phyloP scores from a whole-genome alignment of 2,329 filamentous ascomycete species.

The Didymella glomerata region DNA sequence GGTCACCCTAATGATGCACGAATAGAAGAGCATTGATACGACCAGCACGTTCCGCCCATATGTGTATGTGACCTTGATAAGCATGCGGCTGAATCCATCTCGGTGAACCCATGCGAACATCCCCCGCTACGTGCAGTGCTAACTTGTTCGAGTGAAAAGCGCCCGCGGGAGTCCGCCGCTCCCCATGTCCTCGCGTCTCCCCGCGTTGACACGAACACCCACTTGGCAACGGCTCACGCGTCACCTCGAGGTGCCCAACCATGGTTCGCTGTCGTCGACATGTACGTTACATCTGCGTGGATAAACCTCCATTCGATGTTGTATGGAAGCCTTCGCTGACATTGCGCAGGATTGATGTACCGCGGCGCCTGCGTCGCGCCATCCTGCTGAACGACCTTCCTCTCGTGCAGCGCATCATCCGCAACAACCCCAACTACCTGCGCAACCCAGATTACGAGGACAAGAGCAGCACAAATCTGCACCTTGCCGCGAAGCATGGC shows the following conservation, averaged over 20 bases:
- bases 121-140: conserved; percentile 22
- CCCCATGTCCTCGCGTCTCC: conserved; percentile 24
- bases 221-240: conserved; percentile 18
- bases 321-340: not conserved
- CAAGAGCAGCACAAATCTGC: conserved; percentile 83
- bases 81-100: conserved; percentile 1
- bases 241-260: conserved; percentile 21
- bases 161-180: conserved; percentile 28
- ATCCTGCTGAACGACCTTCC: conserved; percentile 77
- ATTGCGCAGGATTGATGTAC: conserved; percentile 73
- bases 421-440: conserved; percentile 73
- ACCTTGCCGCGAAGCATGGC: conserved; percentile 79
- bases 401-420: conserved; percentile 79
- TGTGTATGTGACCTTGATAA: not conserved
- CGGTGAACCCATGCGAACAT: conserved; percentile 28
- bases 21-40: conserved; percentile 26
- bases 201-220: conserved; percentile 19
- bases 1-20: conserved; percentile 36
- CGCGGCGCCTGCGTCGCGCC: conserved; percentile 79
- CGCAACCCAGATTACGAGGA: conserved; percentile 80
- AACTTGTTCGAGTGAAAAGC: conserved; percentile 37
- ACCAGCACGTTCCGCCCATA: not conserved
- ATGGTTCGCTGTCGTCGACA: conserved; percentile 35
- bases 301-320: not conserved
- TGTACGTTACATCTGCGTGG: conserved; percentile 27